Conservation (phyloP, 192 early-diverging fungal species). For the Entomortierella lignicola region DNA sequence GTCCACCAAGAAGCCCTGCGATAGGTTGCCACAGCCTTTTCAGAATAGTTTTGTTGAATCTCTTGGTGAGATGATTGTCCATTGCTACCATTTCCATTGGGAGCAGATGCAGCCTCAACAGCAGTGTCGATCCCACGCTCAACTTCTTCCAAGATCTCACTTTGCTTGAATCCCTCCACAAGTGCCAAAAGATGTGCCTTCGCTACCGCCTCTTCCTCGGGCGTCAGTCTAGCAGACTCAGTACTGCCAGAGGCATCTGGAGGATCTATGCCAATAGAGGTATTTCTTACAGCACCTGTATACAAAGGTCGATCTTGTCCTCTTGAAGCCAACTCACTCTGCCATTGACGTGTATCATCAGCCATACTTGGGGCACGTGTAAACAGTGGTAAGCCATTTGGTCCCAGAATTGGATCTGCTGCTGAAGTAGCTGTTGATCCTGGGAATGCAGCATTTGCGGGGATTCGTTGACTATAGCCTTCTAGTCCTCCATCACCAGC, state of each 20-base stretch:
- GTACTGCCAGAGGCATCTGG: background rate
- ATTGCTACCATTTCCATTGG: constrained; percentile 10
- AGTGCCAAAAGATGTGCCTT: constrained; percentile 44
- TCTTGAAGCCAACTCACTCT: constrained; percentile 19
- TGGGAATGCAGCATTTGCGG: too few relatives aligned
- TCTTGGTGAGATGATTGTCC: background rate
- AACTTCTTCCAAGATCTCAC: constrained; percentile 20
- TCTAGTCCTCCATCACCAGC: constrained; percentile 26
- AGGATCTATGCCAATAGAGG: constrained; percentile 31
- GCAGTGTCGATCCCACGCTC: constrained; percentile 27
- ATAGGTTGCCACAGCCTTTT: constrained; percentile 52
- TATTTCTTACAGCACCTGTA: constrained; percentile 1
- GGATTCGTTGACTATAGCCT: constrained; percentile 18
- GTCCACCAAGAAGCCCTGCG: constrained; percentile 69
- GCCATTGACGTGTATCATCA: constrained; percentile 39
- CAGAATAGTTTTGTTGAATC: constrained; percentile 4
- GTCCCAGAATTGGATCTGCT: background rate
- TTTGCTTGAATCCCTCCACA: constrained; percentile 52
- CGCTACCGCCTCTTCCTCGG: constrained; percentile 17
- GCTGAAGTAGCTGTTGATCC: background rate
- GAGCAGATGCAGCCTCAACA: constrained; percentile 12
- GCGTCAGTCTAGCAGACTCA: background rate
- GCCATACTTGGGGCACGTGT: constrained; percentile 28
- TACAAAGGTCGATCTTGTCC: constrained; percentile 5
- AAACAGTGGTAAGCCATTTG: constrained; percentile 16